A percentile compares a stretch with the other conserved stretches of the same genome.
These are phyloP conservation scores for Podospora pseudoanserina DNA, from an alignment of 495 filamentous ascomycete species.

Conservation along the genomic window DNA sequence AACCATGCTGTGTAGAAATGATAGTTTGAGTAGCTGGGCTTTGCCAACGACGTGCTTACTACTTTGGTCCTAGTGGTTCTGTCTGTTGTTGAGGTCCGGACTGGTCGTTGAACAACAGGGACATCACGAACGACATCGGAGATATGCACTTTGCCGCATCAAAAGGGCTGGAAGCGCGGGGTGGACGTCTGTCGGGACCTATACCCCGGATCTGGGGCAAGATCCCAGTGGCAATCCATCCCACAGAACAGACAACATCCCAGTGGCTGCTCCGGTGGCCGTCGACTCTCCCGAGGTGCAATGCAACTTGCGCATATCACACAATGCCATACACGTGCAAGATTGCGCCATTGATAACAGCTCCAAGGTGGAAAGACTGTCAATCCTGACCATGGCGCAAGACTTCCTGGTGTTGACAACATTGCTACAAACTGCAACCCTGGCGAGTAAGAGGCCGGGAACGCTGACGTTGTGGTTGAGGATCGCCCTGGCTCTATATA, in stretches of 20 bases:
- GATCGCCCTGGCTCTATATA: constrained; percentile 1
- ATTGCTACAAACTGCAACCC: not conserved
- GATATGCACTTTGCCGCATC: not conserved
- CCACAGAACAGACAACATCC: not conserved
- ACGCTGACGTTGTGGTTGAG: not conserved
- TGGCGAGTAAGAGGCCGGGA: not conserved
- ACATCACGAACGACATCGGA: not conserved
- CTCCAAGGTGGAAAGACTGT: not conserved
- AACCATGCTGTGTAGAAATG: not conserved
- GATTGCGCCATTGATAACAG: constrained; percentile 9
- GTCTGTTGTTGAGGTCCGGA: not conserved
- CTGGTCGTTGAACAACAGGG: not conserved
- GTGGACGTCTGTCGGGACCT: not conserved
- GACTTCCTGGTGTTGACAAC: constrained; percentile 4
- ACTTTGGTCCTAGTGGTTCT: not conserved
- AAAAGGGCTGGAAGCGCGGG: not conserved
- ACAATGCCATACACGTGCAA: constrained; percentile 11
- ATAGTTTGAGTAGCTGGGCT: not conserved
- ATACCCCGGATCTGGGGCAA: not conserved
- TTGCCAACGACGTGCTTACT: not conserved
- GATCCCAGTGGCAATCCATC: not conserved
- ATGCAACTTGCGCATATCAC: constrained; percentile 4
- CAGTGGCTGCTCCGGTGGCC: not conserved
- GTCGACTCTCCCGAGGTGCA: not conserved
- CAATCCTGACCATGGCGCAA: constrained; percentile 2